These are phyloP conservation scores for Hanseniaspora thailandica DNA, from an alignment of 805 yeast genomes.

Conservation along the genomic window DNA sequence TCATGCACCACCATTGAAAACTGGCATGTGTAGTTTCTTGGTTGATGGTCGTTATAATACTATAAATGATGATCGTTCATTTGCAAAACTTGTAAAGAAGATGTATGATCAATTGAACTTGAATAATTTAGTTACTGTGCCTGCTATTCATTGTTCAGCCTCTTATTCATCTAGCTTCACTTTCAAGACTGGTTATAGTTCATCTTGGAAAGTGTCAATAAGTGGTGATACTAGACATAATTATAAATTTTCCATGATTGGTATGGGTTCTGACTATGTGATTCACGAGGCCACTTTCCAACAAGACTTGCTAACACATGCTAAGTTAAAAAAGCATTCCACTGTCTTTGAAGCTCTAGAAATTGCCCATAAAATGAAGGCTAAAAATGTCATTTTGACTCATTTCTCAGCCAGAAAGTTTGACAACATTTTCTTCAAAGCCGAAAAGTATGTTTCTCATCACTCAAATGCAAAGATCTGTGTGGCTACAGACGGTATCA, in stretches of 20 bases:
- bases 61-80: neutral
- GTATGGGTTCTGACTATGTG: constrained; percentile 54
- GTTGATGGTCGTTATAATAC: neutral
- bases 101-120: constrained; percentile 33
- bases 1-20: constrained; percentile 17
- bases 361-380: constrained; percentile 60
- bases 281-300: constrained; percentile 93
- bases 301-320: constrained; percentile 65
- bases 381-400: constrained; percentile 60
- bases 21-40: neutral
- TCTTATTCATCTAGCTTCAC: constrained; percentile 58
- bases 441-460: constrained; percentile 23
- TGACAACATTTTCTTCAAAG: neutral
- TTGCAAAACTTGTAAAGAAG: neutral
- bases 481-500: constrained; percentile 61
- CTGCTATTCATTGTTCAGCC: constrained; percentile 76
- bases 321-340: constrained; percentile 69
- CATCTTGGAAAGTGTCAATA: constrained; percentile 58
- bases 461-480: constrained; percentile 20
- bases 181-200: constrained; percentile 28
- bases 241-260: constrained; percentile 49
- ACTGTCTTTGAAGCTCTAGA: constrained; percentile 78
- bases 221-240: constrained; percentile 95
- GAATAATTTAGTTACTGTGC: constrained; percentile 42
- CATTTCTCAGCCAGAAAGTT: constrained; percentile 73